phyloP scores from a whole-genome alignment of 306 rosid species.

The Corylus americana region DNA sequence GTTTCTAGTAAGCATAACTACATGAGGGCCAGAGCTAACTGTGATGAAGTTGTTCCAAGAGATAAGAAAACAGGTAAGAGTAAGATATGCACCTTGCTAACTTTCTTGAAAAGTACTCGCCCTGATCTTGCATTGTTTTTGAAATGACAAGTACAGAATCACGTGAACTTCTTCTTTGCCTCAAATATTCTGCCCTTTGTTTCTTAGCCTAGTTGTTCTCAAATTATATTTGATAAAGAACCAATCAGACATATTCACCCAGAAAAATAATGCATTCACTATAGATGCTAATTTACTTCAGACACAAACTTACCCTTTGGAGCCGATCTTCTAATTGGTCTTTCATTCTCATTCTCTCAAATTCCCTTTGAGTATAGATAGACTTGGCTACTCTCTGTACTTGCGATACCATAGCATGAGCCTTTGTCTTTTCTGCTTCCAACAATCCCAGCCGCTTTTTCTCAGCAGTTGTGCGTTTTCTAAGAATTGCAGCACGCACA shows the following conservation, averaged over 20 bases:
- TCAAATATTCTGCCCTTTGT: conserved; percentile 22
- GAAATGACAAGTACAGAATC: not conserved
- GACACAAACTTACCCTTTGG: conserved; percentile 42
- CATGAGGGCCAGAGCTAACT: not conserved
- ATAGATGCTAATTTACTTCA: not conserved
- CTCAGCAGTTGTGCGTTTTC: conserved; percentile 53
- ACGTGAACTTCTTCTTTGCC: conserved; percentile 14
- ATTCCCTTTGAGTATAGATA: conserved; percentile 46
- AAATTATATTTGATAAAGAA: conserved; percentile 3
- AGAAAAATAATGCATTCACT: not conserved
- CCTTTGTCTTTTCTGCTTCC: conserved; percentile 54
- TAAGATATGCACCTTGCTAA: conserved; percentile 23
- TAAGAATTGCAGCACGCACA: conserved; percentile 48
- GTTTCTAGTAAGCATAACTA: not conserved
- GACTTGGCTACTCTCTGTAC: conserved; percentile 43
- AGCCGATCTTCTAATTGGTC: conserved; percentile 54
- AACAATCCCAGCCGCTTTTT: conserved; percentile 44
- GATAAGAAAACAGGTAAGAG: not conserved
- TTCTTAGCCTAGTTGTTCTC: conserved; percentile 15
- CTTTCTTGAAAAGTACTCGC: conserved; percentile 5
- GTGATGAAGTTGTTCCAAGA: not conserved
- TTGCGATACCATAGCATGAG: conserved; percentile 45
- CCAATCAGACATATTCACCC: not conserved
- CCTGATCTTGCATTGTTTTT: conserved; percentile 4
- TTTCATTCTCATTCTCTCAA: conserved; percentile 42